Conservation (phyloP, 805 yeast species). For the Yamadazyma insecticola region DNA sequence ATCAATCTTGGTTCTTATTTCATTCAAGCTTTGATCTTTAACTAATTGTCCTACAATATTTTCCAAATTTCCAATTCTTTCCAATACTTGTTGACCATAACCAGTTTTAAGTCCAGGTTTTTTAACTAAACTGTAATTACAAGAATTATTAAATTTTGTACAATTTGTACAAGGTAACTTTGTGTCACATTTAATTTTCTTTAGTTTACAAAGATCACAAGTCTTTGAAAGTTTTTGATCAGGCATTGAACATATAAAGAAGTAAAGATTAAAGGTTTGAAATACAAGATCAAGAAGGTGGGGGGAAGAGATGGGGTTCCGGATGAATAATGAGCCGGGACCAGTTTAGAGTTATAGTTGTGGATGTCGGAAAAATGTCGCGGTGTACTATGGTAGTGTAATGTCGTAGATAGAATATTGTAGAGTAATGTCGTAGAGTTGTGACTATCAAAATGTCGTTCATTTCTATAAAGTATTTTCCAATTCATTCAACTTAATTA, state of each 20-base stretch:
- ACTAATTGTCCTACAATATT: neutral
- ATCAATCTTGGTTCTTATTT: conserved; percentile 3
- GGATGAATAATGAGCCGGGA: neutral
- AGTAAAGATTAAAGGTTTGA: too few species aligned
- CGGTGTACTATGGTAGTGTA: too few species aligned
- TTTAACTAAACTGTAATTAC: conserved; percentile 14
- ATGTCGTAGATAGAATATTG: too few species aligned
- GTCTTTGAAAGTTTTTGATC: conserved; percentile 13
- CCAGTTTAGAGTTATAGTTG: too few species aligned
- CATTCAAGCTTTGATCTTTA: conserved; percentile 1
- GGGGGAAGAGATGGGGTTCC: neutral
- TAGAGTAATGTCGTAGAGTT: neutral
- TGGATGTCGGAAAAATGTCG: too few species aligned
- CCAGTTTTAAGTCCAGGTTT: conserved; percentile 16
- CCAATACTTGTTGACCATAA: conserved; percentile 15
- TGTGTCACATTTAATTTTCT: conserved; percentile 14
- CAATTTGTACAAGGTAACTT: conserved; percentile 13
- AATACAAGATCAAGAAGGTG: neutral
- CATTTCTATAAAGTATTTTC: conserved; percentile 8
- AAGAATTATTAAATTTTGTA: conserved; percentile 7
- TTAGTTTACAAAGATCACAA: conserved; percentile 14
- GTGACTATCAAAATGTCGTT: neutral
- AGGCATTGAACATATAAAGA: too few species aligned
- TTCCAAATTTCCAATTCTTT: conserved; percentile 8
- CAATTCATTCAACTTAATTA: conserved; percentile 6